These are phyloP conservation scores for Sphaerobolus stellatus DNA, from an alignment of 1,284 basidiomycete genomes.

Conservation along the genomic window DNA sequence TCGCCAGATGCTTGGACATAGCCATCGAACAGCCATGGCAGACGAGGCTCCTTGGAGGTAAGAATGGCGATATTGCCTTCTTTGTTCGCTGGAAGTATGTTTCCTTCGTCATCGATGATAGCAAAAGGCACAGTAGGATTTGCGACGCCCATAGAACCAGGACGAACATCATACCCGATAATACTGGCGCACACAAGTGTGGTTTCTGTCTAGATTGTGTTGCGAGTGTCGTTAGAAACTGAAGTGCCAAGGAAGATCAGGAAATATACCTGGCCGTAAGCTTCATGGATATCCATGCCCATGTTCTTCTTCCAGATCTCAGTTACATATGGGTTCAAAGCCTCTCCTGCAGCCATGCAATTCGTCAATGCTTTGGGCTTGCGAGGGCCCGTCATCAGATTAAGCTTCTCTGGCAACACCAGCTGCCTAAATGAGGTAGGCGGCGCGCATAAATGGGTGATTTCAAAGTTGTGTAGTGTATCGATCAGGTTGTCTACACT, in stretches of 20 bases:
- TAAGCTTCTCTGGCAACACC: background rate
- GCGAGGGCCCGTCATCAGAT: background rate
- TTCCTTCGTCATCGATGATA: background rate
- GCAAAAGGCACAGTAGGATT: background rate
- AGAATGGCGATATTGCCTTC: slow-evolving; percentile 3
- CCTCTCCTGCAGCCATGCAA: slow-evolving; percentile 2
- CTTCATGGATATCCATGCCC: slow-evolving; percentile 1
- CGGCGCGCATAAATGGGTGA: slow-evolving; percentile 1
- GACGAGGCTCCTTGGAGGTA: background rate
- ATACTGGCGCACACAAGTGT: background rate
- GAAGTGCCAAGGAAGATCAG: background rate
- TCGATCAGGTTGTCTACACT: background rate
- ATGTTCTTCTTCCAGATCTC: background rate
- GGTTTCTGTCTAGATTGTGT: background rate
- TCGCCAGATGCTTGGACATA: background rate
- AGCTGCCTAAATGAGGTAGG: slow-evolving; percentile 2
- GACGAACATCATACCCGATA: background rate
- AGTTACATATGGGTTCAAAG: slow-evolving; percentile 1
- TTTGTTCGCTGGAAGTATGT: background rate
- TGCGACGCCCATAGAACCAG: slow-evolving; percentile 1
- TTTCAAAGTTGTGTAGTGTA: background rate
- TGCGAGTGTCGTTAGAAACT: background rate
- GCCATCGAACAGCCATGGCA: slow-evolving; percentile 6
- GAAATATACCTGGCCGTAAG: slow-evolving; percentile 1
- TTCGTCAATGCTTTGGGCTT: background rate